phyloP scores from a whole-genome alignment of 495 filamentous ascomycete genomes.

The Xylaria castorea region DNA sequence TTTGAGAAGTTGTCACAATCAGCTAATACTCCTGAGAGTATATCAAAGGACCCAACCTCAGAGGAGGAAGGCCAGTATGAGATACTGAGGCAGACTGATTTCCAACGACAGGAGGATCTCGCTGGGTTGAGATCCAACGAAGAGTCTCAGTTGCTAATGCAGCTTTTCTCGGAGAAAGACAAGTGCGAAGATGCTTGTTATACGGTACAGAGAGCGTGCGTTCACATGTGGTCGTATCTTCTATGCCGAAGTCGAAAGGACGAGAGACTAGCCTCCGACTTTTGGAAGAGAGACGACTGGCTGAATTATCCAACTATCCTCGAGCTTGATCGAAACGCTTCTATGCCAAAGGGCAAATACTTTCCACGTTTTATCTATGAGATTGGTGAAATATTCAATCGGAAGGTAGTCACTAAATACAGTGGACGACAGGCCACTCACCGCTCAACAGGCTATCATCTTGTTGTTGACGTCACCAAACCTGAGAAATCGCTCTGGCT shows the following conservation, averaged over 20 bases:
- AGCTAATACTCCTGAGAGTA: conserved; percentile 11
- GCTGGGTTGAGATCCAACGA: conserved; percentile 14
- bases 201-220: conserved; percentile 26
- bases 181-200: conserved; percentile 26
- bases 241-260: conserved; percentile 21
- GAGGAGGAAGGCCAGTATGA: conserved; percentile 26
- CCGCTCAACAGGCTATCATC: conserved; percentile 26
- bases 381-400: conserved; percentile 28
- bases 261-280: conserved; percentile 17
- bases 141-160: conserved; percentile 16
- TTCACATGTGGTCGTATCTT: conserved; percentile 28
- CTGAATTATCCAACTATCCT: conserved; percentile 25
- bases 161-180: conserved; percentile 25
- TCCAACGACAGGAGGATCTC: conserved; percentile 27
- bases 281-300: conserved; percentile 26
- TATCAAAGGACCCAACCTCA: not conserved
- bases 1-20: conserved; percentile 22
- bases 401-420: conserved; percentile 22
- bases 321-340: conserved; percentile 19
- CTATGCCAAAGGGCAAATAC: conserved; percentile 24
- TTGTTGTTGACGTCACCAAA: conserved; percentile 26
- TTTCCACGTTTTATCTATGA: conserved; percentile 29
- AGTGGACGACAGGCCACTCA: conserved; percentile 25
- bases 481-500: conserved; percentile 29
- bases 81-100: conserved; percentile 24